Conservation (phyloP, 805 yeast species). For the Pichia sporocuriosa region DNA sequence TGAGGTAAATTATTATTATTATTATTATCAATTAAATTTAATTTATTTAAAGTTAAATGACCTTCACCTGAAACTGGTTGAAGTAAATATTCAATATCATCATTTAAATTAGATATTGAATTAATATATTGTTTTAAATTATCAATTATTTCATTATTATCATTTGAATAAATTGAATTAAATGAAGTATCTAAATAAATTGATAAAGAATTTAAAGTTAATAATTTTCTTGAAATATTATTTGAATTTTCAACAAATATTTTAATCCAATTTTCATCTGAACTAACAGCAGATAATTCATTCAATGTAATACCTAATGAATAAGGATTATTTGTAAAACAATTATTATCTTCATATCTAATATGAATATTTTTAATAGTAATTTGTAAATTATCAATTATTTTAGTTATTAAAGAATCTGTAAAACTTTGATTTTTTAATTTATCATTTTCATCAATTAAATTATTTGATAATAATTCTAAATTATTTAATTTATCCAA, state of each 20-base stretch:
- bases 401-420: conserved; percentile 79
- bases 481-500: conserved; percentile 60
- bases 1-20: conserved; percentile 66
- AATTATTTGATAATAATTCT: conserved; percentile 48
- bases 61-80: conserved; percentile 90
- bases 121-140: conserved; percentile 42
- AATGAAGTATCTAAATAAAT: conserved; percentile 79
- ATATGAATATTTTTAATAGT: conserved; percentile 88
- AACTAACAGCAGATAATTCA: conserved; percentile 87
- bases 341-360: conserved; percentile 77
- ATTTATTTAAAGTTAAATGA: conserved; percentile 70
- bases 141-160: conserved; percentile 42
- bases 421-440: conserved; percentile 73
- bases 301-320: conserved; percentile 76
- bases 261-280: conserved; percentile 80
- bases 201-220: conserved; percentile 67
- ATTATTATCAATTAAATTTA: conserved; percentile 65
- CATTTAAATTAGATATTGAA: conserved; percentile 20
- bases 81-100: conserved; percentile 50
- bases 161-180: conserved; percentile 39
- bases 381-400: conserved; percentile 86
- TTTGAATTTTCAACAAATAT: conserved; percentile 72
- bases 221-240: conserved; percentile 62
- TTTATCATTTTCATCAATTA: conserved; percentile 32
- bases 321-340: conserved; percentile 68